Percentiles rank a stretch among this genome's conserved stretches.
Evolutionary conservation across 495 filamentous ascomycete species (phyloP).

Genomic region (Diplogelasinospora grovesii): DNA sequence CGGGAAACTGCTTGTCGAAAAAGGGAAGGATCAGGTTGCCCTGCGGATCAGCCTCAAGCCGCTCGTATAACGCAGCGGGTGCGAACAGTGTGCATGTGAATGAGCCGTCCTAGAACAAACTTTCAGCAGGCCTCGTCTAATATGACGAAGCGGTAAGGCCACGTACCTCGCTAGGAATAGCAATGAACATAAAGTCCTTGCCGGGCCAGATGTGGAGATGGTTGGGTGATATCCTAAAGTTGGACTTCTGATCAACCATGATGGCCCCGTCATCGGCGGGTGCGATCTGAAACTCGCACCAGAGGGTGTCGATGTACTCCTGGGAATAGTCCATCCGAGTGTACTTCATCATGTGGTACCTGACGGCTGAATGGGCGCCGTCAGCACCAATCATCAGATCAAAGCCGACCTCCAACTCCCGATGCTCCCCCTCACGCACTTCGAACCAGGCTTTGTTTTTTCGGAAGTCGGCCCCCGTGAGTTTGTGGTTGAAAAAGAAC

Average conservation of each 20-base stretch:
- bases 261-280: slow-evolving; percentile 28
- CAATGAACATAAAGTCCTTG: slow-evolving; percentile 93
- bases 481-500: slow-evolving; percentile 84
- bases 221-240: slow-evolving; percentile 76
- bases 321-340: slow-evolving; percentile 84
- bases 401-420: slow-evolving; percentile 68
- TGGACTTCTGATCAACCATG: too few relatives aligned
- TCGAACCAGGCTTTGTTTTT: slow-evolving; percentile 84
- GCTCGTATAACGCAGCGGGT: slow-evolving; percentile 50
- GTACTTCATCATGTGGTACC: slow-evolving; percentile 93
- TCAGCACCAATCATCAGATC: slow-evolving; percentile 95
- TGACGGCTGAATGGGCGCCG: slow-evolving; percentile 82
- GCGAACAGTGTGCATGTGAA: slow-evolving; percentile 97
- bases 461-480: slow-evolving; percentile 79
- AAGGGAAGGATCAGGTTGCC: slow-evolving; percentile 51
- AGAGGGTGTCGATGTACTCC: slow-evolving; percentile 92
- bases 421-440: slow-evolving; percentile 27
- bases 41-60: slow-evolving; percentile 49
- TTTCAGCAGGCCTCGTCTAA: background rate
- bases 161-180: slow-evolving; percentile 68
- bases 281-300: slow-evolving; percentile 91
- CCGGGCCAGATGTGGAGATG: slow-evolving; percentile 98
- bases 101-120: slow-evolving; percentile 57
- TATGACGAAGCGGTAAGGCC: background rate
- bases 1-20: slow-evolving; percentile 76